These are phyloP conservation scores for Pseudogymnoascus sp. DNA, from an alignment of 2,329 filamentous ascomycete species.

Conservation along the genomic window DNA sequence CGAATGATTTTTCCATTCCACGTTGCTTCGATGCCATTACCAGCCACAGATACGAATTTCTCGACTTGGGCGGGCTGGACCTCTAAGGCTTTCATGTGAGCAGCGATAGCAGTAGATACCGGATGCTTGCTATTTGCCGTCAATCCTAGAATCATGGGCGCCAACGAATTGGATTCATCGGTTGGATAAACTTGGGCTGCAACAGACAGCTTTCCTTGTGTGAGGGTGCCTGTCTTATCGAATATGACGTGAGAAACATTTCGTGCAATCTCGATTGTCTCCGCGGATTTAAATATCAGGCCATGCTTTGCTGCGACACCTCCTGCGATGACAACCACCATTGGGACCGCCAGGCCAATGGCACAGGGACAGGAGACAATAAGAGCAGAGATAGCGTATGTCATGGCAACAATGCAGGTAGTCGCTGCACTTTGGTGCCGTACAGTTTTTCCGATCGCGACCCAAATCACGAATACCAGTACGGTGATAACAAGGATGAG, in stretches of 20 bases:
- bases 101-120: conserved; percentile 14
- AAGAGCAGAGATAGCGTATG: conserved; percentile 64
- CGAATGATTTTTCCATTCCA: conserved; percentile 27
- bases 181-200: conserved; percentile 16
- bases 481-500: conserved; percentile 51
- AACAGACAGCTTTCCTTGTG: conserved; percentile 47
- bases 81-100: background rate
- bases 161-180: background rate
- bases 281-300: conserved; percentile 61
- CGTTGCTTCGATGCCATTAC: conserved; percentile 38
- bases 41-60: conserved; percentile 27
- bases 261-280: conserved; percentile 55
- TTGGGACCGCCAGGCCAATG: conserved; percentile 62
- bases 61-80: background rate
- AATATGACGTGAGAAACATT: conserved; percentile 63
- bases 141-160: conserved; percentile 32
- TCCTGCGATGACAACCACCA: conserved; percentile 67
- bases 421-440: conserved; percentile 36
- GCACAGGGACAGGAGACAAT: conserved; percentile 75
- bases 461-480: conserved; percentile 57
- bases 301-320: conserved; percentile 59
- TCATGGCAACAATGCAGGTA: conserved; percentile 54
- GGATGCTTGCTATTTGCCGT: conserved; percentile 23
- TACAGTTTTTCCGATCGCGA: conserved; percentile 47
- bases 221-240: conserved; percentile 76